phyloP scores from a whole-genome alignment of 1,139 yeast genomes.

The Hansenula sp. region DNA sequence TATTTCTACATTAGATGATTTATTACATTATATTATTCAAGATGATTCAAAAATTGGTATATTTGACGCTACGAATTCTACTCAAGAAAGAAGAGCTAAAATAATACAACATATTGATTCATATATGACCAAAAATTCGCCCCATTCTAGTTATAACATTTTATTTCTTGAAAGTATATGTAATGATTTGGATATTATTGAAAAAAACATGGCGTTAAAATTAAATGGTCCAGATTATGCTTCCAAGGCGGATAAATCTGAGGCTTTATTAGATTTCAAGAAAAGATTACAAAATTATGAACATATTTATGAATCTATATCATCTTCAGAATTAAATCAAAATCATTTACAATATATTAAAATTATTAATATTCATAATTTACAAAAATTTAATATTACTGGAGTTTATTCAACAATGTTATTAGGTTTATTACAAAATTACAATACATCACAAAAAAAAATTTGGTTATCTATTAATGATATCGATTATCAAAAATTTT shows the following conservation, averaged over 20 bases:
- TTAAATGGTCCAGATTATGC: constrained; percentile 82
- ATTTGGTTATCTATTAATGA: constrained; percentile 14
- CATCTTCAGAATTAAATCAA: constrained; percentile 45
- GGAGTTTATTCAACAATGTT: constrained; percentile 48
- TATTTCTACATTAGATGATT: constrained; percentile 73
- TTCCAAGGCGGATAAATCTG: constrained; percentile 57
- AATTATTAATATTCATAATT: constrained; percentile 87
- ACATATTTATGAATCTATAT: constrained; percentile 74
- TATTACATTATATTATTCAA: constrained; percentile 61
- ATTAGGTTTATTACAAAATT: constrained; percentile 15
- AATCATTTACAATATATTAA: constrained; percentile 62
- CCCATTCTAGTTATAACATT: constrained; percentile 61
- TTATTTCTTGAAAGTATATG: constrained; percentile 77
- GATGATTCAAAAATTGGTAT: constrained; percentile 86
- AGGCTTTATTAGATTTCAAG: constrained; percentile 68
- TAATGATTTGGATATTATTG: constrained; percentile 62
- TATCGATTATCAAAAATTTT: constrained; percentile 1
- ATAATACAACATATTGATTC: constrained; percentile 38
- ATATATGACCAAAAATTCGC: too few species aligned
- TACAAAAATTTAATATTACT: constrained; percentile 73
- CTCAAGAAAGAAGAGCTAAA: constrained; percentile 59
- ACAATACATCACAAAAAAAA: constrained; percentile 16
- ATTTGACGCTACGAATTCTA: constrained; percentile 84
- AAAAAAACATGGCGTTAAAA: constrained; percentile 69
- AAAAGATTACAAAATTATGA: constrained; percentile 75